A percentile compares a stretch with the other conserved stretches of the same genome.
phyloP scores from a whole-genome alignment of 164 flowering plant genomes.

The Vitis cinerea region DNA sequence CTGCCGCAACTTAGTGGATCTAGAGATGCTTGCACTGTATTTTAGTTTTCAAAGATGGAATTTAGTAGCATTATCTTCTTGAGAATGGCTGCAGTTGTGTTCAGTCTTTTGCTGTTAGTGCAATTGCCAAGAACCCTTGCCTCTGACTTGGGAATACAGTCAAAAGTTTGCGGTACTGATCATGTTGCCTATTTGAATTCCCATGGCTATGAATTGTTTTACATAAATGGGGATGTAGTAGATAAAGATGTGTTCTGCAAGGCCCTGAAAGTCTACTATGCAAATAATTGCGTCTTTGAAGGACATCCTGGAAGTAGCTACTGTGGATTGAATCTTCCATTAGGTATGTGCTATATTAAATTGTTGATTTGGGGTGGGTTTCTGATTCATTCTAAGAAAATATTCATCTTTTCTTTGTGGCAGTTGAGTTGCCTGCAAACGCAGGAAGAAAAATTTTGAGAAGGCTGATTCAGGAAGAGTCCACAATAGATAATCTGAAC shows the following conservation, averaged over 20 bases:
- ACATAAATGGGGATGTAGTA: slow-evolving; percentile 42
- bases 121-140: slow-evolving; percentile 28
- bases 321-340: slow-evolving; percentile 30
- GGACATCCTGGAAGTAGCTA: slow-evolving; percentile 15
- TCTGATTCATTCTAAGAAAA: background rate
- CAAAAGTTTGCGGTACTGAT: slow-evolving; percentile 33
- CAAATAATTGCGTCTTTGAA: slow-evolving; percentile 27
- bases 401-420: slow-evolving; percentile 12
- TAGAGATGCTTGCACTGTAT: slow-evolving; percentile 10
- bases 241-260: slow-evolving; percentile 45
- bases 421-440: slow-evolving; percentile 35
- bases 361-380: background rate
- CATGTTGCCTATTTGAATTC: slow-evolving; percentile 27
- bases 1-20: background rate
- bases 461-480: slow-evolving; percentile 20
- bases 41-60: slow-evolving; percentile 6
- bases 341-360: slow-evolving; percentile 24
- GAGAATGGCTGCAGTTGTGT: slow-evolving; percentile 22
- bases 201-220: slow-evolving; percentile 29
- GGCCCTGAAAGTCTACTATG: slow-evolving; percentile 26
- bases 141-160: slow-evolving; percentile 24
- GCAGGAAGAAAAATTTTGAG: slow-evolving; percentile 50
- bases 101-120: slow-evolving; percentile 29
- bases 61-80: background rate
- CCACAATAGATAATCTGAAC: slow-evolving; percentile 10